Base-by-base conservation (phyloP, 805 yeast species). In the Metschnikowia orientalis region DNA sequence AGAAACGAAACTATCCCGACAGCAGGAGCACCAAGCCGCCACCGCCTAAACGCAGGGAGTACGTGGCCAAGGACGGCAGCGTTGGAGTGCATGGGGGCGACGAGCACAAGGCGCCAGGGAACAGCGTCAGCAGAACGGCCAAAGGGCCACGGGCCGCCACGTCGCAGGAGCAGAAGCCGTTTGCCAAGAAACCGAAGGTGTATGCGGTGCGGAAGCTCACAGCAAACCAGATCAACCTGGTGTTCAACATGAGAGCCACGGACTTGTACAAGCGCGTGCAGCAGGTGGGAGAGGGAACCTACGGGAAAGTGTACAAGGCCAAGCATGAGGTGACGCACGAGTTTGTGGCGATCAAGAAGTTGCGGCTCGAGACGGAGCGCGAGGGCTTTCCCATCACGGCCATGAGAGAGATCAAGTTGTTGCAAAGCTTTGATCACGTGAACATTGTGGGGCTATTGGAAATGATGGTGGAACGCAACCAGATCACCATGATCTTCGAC, bases 281-380 rank as follows among this genome's bases (percentile, higher is more conserved):
- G 24, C 97, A 92, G 53, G 97, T 92, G 4, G 98, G 98, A n/a
- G 97, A 92, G 59, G 98, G 98, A 7, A 92, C 97, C 0, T 92
- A 92, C 56, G 98, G 98, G 12, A 88, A 86, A 54, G 99, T 92
- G 13, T 88, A 83, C 63, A 87, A 88, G 53, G 95, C 96, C 0
- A 68, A 66, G 30, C 88, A 92, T 54, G 60, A 61, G 10, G 63
- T 75, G 4, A 85, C 95, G 0, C 70, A 75, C 2, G 77, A 74
- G 37, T 62, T 72, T 44, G 92, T 88, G n/a, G 98, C 98, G 1
- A 64, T 92, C 51, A 92, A 92, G 54, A 73, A 81, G 45, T 66
- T 92, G 27, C 61, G 97, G 40, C 69, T 92, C 49, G 97, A 92
- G 52, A 61, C 77, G 6, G 97, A 90, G 54, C 69, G 87, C 30